Conservation (phyloP, 2,329 filamentous ascomycete species). For the Scleromitrula shiraiana region DNA sequence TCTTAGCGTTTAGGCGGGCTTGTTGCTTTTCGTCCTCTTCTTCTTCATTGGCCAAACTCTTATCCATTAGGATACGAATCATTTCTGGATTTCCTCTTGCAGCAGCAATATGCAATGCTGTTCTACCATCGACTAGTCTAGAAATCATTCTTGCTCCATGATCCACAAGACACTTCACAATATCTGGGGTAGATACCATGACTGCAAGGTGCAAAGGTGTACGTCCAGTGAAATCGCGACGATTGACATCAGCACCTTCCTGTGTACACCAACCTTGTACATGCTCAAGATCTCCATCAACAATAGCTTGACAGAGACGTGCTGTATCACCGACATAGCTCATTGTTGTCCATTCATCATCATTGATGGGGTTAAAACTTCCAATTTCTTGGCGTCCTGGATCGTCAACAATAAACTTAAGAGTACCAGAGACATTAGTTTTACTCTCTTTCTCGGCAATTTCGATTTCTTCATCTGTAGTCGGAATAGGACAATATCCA, state of each 20-base stretch:
- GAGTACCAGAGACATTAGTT: constrained; percentile 65
- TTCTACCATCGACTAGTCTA: constrained; percentile 70
- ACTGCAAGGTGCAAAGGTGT: constrained; percentile 72
- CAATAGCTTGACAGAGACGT: constrained; percentile 71
- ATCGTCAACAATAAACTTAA: constrained; percentile 71
- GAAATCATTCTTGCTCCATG: constrained; percentile 65
- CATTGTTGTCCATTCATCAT: constrained; percentile 86
- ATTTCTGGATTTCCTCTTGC: constrained; percentile 61
- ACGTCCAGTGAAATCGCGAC: constrained; percentile 69
- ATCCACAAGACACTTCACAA: constrained; percentile 65
- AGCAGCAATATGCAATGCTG: constrained; percentile 75
- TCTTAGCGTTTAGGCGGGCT: constrained; percentile 28
- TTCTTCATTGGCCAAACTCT: constrained; percentile 67
- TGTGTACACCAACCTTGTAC: constrained; percentile 63
- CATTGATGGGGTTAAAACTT: constrained; percentile 71
- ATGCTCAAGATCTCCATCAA: constrained; percentile 61
- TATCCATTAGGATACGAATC: constrained; percentile 62
- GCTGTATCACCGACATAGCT: constrained; percentile 77
- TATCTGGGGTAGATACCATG: constrained; percentile 56
- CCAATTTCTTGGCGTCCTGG: constrained; percentile 69
- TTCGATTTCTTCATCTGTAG: constrained; percentile 63
- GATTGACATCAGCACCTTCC: constrained; percentile 62
- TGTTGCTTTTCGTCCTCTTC: constrained; percentile 52
- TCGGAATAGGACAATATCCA: constrained; percentile 63
- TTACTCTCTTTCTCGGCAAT: constrained; percentile 64